A percentile compares a stretch with the other conserved stretches of the same genome.
Conservation (phyloP, 257 asterid genomes). For the Leptodermis oblonga region DNA sequence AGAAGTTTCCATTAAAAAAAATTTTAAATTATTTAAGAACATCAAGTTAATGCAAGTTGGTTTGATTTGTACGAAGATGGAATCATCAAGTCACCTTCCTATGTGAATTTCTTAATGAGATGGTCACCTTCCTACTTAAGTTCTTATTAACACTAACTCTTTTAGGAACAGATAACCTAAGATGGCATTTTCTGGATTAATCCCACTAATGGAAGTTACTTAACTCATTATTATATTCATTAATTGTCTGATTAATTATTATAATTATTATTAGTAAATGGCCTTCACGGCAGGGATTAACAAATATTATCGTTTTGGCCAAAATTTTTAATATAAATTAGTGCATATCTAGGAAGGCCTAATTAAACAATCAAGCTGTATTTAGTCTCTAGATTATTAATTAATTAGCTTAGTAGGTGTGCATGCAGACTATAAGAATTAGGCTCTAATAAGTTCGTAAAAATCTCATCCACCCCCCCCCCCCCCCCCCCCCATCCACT, state of each 20-base stretch:
- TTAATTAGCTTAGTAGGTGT: background rate
- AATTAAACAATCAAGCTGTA: background rate
- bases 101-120: conserved; percentile 2
- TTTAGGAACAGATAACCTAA: conserved; percentile 32
- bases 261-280: background rate
- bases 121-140: conserved; percentile 11
- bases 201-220: conserved; percentile 4
- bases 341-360: background rate
- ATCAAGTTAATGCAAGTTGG: conserved; percentile 4
- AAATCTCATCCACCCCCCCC: conserved; percentile 10
- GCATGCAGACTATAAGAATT: background rate
- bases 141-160: too few species aligned
- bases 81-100: conserved; percentile 21
- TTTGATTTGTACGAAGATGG: conserved; percentile 10
- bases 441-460: background rate
- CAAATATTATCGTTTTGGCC: background rate
- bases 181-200: conserved; percentile 28
- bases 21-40: conserved; percentile 7
- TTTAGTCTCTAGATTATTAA: background rate
- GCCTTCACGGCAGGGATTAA: background rate
- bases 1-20: conserved; percentile 24
- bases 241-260: background rate
- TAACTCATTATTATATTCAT: background rate
- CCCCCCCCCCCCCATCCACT: too few species aligned
- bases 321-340: background rate